Evolutionary conservation across 2,329 filamentous ascomycete genomes (phyloP).

Genomic region (Colletotrichum sp.): DNA sequence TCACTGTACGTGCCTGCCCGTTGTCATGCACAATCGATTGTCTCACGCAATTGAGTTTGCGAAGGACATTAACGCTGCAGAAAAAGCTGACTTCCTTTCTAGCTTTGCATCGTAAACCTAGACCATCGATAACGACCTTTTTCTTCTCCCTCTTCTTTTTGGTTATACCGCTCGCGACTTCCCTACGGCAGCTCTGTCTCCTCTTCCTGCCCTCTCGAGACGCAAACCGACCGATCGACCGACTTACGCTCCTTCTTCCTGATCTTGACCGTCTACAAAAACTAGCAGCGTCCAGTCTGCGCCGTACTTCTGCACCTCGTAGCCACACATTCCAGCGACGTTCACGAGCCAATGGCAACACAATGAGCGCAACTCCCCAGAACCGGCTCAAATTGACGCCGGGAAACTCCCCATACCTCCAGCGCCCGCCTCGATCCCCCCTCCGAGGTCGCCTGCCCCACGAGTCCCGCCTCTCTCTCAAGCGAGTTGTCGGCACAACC

Average conservation of each 20-base stretch:
- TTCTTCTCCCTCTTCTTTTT: neutral
- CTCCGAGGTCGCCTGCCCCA: constrained; percentile 50
- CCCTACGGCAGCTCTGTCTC: neutral
- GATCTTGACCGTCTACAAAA: neutral
- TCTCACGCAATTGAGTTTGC: constrained; percentile 1
- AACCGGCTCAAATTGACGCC: constrained; percentile 74
- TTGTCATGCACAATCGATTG: neutral
- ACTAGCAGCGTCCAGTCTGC: neutral
- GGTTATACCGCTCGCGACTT: neutral
- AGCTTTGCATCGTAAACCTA: constrained; percentile 15
- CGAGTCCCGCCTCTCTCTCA: constrained; percentile 72
- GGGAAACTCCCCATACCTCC: constrained; percentile 74
- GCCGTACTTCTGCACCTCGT: constrained; percentile 1
- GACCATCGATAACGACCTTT: neutral
- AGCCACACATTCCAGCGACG: constrained; percentile 4
- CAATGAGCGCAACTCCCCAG: constrained; percentile 65
- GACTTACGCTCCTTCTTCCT: neutral
- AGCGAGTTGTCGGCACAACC: constrained; percentile 89
- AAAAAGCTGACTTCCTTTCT: neutral
- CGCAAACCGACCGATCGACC: neutral
- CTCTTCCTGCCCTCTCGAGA: neutral
- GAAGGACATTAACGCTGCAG: neutral
- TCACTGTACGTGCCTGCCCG: constrained; percentile 14
- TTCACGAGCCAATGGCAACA: constrained; percentile 54
- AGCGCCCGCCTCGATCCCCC: constrained; percentile 68